Base-by-base conservation (phyloP, 2,329 filamentous ascomycete species). In the Diplodia sapinea region DNA sequence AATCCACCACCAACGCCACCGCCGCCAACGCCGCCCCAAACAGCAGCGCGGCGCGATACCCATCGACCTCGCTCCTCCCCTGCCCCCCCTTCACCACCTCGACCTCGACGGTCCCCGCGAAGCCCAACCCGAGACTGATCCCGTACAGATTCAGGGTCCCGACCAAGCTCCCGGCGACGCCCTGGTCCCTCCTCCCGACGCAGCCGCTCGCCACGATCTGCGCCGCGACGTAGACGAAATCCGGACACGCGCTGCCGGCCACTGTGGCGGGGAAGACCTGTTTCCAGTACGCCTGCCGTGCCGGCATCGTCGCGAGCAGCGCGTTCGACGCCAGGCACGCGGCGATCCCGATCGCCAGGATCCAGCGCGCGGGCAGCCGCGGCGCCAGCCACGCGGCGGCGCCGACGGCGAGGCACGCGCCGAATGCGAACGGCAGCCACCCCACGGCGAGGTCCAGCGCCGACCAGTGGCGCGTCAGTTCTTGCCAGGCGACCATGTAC, bases 171-270 rank as follows among this genome's bases (percentile, higher is more conserved):
- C 80, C 82, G 0, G 84, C 84, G 2, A 86, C 77, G 0, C 85
- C 85, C 62, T 87, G 84, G 26, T 87, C 78, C 5, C 79, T 77
- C 2, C 79, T 76, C 2, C 72, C 76, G 36, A 86, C 84, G 0
- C 79, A 80, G 67, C 86, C 85, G 65, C 84, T 86, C 0, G 84
- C 82, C 65, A 86, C 84, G 4, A 87, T 83, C 68, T 86, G 83
- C 0, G 83, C 83, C 0, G 82, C 82, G 0, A 29, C 49, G 83
- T 81, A 85, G 5, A 84, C 78, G 2, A 86, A 80, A 68, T 86
- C 84, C 0, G 83, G 82, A 36, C 81, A 83, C 70, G 82, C 71
- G 2, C 75, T 71, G 5, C 71, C 71, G 0, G 81, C 33, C 0
- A 79, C 1, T 3, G 71, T 71, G 31, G 79, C 76, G 0, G 79